Evolutionary conservation across 768 basidiomycete genomes (phyloP).

Genomic region (Leucocoprinus birnbaumii): DNA sequence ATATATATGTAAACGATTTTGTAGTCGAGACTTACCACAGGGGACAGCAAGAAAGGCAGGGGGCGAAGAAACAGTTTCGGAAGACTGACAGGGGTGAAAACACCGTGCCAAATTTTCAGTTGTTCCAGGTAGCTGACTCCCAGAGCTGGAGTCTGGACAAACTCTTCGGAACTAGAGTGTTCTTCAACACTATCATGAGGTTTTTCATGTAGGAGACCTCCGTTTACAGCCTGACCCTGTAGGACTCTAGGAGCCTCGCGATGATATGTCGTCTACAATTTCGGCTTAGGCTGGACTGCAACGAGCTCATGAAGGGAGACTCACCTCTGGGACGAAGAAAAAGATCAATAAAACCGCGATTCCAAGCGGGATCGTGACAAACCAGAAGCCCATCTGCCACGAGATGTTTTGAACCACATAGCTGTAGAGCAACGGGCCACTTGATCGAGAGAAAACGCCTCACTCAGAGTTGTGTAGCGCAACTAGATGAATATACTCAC

Average conservation of each 20-base stretch:
- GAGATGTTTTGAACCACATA: conserved; percentile 41
- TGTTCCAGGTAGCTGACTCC: conserved; percentile 29
- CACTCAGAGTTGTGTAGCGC: background rate
- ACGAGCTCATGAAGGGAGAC: background rate
- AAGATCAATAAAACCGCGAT: conserved; percentile 33
- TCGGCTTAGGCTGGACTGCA: no score
- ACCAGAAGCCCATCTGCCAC: conserved; percentile 46
- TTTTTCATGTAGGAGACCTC: no score
- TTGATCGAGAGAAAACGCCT: conserved; percentile 11
- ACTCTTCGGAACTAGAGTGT: conserved; percentile 9
- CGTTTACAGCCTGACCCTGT: no score
- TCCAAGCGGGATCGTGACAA: conserved; percentile 40
- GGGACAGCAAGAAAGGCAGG: conserved; percentile 39
- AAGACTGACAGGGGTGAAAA: conserved; percentile 31
- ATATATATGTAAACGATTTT: no score
- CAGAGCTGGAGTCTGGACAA: conserved; percentile 3
- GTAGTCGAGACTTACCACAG: conserved; percentile 32
- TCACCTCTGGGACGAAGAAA: conserved; percentile 42
- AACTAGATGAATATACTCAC: conserved; percentile 20
- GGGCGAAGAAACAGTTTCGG: conserved; percentile 36
- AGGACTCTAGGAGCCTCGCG: no score
- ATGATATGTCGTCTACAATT: no score
- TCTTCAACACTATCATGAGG: conserved; percentile 18
- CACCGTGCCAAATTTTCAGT: conserved; percentile 34
- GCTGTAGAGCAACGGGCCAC: conserved; percentile 42